These are phyloP conservation scores for Viola pubescens DNA, from an alignment of 441 rosid genomes.

Conservation along the genomic window DNA sequence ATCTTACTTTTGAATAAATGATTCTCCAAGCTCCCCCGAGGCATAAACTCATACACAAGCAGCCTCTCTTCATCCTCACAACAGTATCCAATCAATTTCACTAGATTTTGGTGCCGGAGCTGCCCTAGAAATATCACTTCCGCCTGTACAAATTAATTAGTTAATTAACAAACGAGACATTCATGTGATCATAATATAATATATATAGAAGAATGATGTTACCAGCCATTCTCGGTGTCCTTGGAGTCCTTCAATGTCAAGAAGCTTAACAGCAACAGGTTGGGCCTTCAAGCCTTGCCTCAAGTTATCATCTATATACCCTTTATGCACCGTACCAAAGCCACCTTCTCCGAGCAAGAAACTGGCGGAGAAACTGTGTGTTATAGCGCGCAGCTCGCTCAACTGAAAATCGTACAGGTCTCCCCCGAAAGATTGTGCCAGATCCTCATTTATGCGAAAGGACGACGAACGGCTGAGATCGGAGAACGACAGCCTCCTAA, in stretches of 20 bases:
- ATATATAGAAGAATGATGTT: slow-evolving; percentile 8
- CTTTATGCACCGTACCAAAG: slow-evolving; percentile 81
- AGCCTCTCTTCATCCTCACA: slow-evolving; percentile 70
- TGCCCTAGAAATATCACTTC: slow-evolving; percentile 80
- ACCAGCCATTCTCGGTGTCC: slow-evolving; percentile 95
- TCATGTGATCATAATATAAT: not conserved
- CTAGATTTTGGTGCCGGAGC: slow-evolving; percentile 60
- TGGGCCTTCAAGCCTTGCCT: slow-evolving; percentile 57
- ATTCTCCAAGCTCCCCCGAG: slow-evolving; percentile 77
- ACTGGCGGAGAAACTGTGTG: slow-evolving; percentile 45
- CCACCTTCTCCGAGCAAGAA: slow-evolving; percentile 77
- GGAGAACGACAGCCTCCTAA: slow-evolving; percentile 45
- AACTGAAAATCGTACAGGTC: slow-evolving; percentile 50
- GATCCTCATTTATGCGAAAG: slow-evolving; percentile 37
- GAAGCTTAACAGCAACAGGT: slow-evolving; percentile 77
- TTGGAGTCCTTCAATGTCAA: slow-evolving; percentile 69
- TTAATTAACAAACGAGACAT: not conserved
- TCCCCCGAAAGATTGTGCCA: slow-evolving; percentile 36
- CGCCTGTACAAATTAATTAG: slow-evolving; percentile 30
- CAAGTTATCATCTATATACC: slow-evolving; percentile 56
- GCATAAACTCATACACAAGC: slow-evolving; percentile 70
- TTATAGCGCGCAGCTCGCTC: slow-evolving; percentile 44
- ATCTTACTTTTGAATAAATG: slow-evolving; percentile 64
- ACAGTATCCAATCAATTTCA: slow-evolving; percentile 70
- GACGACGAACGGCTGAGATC: slow-evolving; percentile 62